A percentile compares a stretch with the other conserved stretches of the same genome.
These are phyloP conservation scores for Musa troglodytarum DNA, from an alignment of 176 grass and related monocot genomes.

Conservation along the genomic window DNA sequence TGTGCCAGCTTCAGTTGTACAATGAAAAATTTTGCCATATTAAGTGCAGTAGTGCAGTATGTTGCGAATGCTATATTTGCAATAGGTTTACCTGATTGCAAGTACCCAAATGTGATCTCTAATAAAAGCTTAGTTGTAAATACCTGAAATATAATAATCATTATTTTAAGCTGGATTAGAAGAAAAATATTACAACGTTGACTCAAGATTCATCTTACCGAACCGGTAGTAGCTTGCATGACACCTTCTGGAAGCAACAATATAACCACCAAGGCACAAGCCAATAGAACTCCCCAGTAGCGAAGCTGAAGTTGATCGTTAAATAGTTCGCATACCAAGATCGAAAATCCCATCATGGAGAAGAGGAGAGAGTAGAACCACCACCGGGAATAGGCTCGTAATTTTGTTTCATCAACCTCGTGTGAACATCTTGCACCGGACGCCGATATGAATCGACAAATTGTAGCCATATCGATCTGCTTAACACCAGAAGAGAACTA, in stretches of 20 bases:
- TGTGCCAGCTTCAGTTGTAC: not conserved
- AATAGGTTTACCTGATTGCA: not conserved
- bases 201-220: not conserved
- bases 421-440: not conserved
- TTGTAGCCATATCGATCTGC: not conserved
- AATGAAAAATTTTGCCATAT: not conserved
- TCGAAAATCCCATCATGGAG: not conserved
- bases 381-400: slow-evolving; percentile 4
- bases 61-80: not conserved
- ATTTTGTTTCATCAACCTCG: not conserved
- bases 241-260: not conserved
- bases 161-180: not conserved
- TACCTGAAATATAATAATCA: not conserved
- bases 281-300: not conserved
- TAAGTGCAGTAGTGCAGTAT: no score
- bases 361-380: not conserved
- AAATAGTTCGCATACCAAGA: not conserved
- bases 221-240: not conserved
- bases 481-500: no score
- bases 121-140: not conserved
- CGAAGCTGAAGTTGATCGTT: not conserved
- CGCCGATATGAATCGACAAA: not conserved
- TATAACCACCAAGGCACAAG: not conserved
- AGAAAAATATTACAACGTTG: not conserved
- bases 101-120: not conserved